phyloP scores from a whole-genome alignment of 371 early-diverging fungal genomes.

The Mucor indicus region DNA sequence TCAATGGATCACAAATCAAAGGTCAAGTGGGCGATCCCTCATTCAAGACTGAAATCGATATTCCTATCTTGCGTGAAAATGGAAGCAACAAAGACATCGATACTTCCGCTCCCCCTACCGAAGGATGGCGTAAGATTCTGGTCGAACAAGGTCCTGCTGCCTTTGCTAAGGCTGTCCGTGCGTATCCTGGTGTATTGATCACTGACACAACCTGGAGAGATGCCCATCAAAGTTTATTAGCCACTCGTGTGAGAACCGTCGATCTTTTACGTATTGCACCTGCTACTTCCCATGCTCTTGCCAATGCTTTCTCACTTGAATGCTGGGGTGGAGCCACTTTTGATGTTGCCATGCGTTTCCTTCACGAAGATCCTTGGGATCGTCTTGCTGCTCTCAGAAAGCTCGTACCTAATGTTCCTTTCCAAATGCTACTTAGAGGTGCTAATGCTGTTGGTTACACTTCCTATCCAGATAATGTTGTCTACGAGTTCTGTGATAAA shows the following conservation, averaged over 20 bases:
- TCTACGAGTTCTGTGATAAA: conserved; percentile 90
- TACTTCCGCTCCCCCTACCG: conserved; percentile 52
- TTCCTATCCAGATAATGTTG: conserved; percentile 93
- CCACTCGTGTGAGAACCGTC: conserved; percentile 90
- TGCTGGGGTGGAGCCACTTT: conserved; percentile 95
- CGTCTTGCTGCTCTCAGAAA: conserved; percentile 75
- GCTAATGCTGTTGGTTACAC: conserved; percentile 97
- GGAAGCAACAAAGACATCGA: conserved; percentile 41
- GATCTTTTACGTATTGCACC: conserved; percentile 77
- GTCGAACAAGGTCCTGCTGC: conserved; percentile 81
- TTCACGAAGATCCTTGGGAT: conserved; percentile 94
- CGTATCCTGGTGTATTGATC: conserved; percentile 79
- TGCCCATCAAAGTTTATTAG: conserved; percentile 90
- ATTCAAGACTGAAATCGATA: conserved; percentile 53
- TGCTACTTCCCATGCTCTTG: conserved; percentile 80
- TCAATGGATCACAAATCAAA: conserved; percentile 88
- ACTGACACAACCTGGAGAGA: conserved; percentile 96
- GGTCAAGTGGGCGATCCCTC: conserved; percentile 75
- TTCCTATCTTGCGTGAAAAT: conserved; percentile 52
- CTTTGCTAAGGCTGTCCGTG: conserved; percentile 87
- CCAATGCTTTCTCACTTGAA: conserved; percentile 86
- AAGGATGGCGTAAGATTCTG: conserved; percentile 89
- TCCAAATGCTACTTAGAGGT: conserved; percentile 95
- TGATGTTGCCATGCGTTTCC: conserved; percentile 92
- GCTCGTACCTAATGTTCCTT: conserved; percentile 91